phyloP scores from a whole-genome alignment of 2,329 filamentous ascomycete species.

The Emmonsiellopsis sp. region DNA sequence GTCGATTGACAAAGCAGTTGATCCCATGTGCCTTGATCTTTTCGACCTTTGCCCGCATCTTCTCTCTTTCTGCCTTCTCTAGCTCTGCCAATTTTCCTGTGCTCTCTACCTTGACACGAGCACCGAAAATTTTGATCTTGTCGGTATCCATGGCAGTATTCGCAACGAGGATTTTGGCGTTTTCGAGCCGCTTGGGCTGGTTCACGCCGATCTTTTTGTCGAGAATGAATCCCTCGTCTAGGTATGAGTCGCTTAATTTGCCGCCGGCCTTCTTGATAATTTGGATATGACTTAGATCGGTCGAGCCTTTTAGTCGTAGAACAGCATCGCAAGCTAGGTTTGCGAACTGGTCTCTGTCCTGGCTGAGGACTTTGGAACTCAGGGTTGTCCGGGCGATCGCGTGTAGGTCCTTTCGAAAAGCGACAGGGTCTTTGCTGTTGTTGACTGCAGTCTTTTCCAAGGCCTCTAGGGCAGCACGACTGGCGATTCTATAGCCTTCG shows the following conservation, averaged over 20 bases:
- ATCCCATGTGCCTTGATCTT: constrained; percentile 98
- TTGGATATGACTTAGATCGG: constrained; percentile 94
- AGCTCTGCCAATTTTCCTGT: constrained; percentile 97
- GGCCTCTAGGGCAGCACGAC: constrained; percentile 72
- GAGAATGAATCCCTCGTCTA: constrained; percentile 95
- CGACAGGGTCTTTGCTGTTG: constrained; percentile 71
- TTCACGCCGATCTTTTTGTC: constrained; percentile 99
- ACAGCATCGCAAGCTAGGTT: constrained; percentile 85
- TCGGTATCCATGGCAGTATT: constrained; percentile 99
- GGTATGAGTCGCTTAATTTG: constrained; percentile 93
- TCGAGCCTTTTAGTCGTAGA: constrained; percentile 76
- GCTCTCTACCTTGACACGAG: constrained; percentile 89
- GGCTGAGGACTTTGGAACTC: constrained; percentile 87
- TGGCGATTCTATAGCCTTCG: constrained; percentile 96
- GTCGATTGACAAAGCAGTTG: constrained; percentile 99
- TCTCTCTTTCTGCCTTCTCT: constrained; percentile 95
- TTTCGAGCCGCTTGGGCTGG: constrained; percentile 93
- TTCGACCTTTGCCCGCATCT: constrained; percentile 99
- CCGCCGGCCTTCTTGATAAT: constrained; percentile 99
- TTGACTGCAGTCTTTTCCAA: constrained; percentile 79
- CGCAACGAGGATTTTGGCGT: constrained; percentile 94
- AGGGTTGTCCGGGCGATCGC: constrained; percentile 90
- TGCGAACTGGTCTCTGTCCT: constrained; percentile 88
- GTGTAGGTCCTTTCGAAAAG: constrained; percentile 81
- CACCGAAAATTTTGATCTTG: constrained; percentile 99